Evolutionary conservation across 140 eudicot species (phyloP).

Genomic region (Anethum foeniculum): DNA sequence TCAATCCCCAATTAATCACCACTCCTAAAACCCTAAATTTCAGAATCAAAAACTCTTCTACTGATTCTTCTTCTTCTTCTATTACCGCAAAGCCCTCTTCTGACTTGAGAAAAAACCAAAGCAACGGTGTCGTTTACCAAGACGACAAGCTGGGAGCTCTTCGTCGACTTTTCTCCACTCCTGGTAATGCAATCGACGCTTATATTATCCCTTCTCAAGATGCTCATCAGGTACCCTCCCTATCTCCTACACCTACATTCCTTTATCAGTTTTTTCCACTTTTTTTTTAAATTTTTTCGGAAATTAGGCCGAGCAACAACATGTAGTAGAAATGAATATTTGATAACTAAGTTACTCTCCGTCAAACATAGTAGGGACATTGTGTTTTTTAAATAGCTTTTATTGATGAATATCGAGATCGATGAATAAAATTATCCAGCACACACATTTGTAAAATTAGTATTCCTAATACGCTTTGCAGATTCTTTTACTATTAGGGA

Average conservation of each 20-base stretch:
- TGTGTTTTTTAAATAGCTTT: too few species aligned
- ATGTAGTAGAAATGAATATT: too few species aligned
- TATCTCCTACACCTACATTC: too few species aligned
- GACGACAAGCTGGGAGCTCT: constrained; percentile 66
- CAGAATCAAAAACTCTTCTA: constrained; percentile 20
- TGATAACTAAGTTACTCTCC: too few species aligned
- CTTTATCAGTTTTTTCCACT: neutral
- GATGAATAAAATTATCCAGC: too few species aligned
- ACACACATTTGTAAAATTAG: too few species aligned
- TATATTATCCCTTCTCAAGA: constrained; percentile 94
- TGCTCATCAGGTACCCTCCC: constrained; percentile 72
- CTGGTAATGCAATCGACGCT: constrained; percentile 64
- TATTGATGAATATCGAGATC: too few species aligned
- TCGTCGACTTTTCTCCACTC: constrained; percentile 61
- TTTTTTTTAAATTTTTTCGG: too few species aligned
- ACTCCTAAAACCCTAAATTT: neutral
- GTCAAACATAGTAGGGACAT: too few species aligned
- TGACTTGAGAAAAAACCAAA: constrained; percentile 37
- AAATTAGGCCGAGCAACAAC: too few species aligned
- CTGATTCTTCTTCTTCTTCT: constrained; percentile 22
- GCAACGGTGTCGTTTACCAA: constrained; percentile 14
- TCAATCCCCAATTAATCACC: neutral
- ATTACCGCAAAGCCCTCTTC: constrained; percentile 77
- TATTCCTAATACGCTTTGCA: too few species aligned
- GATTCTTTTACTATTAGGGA: too few species aligned